Evolutionary conservation across 2,329 filamentous ascomycete genomes (phyloP).

Genomic region (Grosmannia huntii): DNA sequence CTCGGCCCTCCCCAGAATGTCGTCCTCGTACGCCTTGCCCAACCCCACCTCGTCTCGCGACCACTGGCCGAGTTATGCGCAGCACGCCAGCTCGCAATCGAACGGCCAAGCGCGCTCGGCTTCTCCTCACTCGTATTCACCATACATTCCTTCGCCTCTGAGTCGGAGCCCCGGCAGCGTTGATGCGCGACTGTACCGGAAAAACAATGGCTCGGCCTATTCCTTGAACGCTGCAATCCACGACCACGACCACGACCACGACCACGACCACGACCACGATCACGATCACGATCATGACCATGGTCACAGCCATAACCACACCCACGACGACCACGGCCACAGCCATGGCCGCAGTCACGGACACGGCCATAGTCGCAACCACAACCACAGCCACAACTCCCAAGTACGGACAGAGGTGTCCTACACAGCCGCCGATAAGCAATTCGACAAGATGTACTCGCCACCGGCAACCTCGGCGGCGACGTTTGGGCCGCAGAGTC

Average conservation of each 20-base stretch:
- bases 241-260: not conserved
- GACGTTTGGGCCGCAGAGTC: constrained; percentile 21
- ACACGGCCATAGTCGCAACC: not conserved
- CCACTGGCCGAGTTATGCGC: constrained; percentile 19
- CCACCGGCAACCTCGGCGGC: constrained; percentile 16
- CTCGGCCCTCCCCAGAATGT: constrained; percentile 26
- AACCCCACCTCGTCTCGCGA: constrained; percentile 31
- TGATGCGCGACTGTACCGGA: constrained; percentile 2
- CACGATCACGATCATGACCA: constrained; percentile 3
- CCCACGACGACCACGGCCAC: constrained; percentile 15
- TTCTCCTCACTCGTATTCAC: constrained; percentile 21
- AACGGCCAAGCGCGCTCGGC: constrained; percentile 19
- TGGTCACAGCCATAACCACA: constrained; percentile 15
- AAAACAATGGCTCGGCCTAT: constrained; percentile 13
- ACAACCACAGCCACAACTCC: not conserved
- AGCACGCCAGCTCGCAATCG: constrained; percentile 11
- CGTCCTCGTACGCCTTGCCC: constrained; percentile 38
- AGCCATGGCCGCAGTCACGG: not conserved
- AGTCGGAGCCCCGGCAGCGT: constrained; percentile 16
- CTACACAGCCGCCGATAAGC: constrained; percentile 1
- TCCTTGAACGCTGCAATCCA: constrained; percentile 4
- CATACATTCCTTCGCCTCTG: constrained; percentile 23
- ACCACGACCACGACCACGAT: not conserved
- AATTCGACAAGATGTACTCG: constrained; percentile 19
- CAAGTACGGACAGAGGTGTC: not conserved